These are phyloP conservation scores for Trametes sp. DNA, from an alignment of 1,284 basidiomycete species.

Conservation along the genomic window DNA sequence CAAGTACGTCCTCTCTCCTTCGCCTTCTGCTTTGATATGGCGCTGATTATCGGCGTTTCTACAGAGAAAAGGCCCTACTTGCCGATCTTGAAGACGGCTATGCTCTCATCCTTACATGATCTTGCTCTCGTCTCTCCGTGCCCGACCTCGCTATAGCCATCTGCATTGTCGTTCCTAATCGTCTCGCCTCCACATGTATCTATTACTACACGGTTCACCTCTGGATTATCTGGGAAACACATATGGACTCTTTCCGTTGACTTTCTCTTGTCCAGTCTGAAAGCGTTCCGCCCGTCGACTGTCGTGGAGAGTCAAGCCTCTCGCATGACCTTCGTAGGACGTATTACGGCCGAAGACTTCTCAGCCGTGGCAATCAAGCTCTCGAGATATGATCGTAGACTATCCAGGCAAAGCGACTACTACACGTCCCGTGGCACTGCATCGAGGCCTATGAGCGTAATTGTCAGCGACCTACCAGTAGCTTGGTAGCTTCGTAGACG, in stretches of 20 bases:
- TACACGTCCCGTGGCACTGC: slow-evolving; percentile 19
- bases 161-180: slow-evolving; percentile 20
- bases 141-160: slow-evolving; percentile 22
- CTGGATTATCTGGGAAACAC: slow-evolving; percentile 24
- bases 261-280: background rate
- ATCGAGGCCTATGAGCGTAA: slow-evolving; percentile 10
- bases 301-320: background rate
- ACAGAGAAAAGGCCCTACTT: slow-evolving; percentile 59
- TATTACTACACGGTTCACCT: slow-evolving; percentile 29
- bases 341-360: slow-evolving; percentile 9
- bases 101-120: slow-evolving; percentile 62
- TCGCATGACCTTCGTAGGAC: background rate
- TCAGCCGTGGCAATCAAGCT: slow-evolving; percentile 14
- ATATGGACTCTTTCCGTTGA: slow-evolving; percentile 5
- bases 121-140: slow-evolving; percentile 15
- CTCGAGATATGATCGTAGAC: slow-evolving; percentile 9
- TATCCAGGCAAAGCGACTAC: slow-evolving; percentile 4
- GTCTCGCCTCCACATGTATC: slow-evolving; percentile 26
- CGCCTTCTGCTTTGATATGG: slow-evolving; percentile 2
- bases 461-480: slow-evolving; percentile 19
- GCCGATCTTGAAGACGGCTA: slow-evolving; percentile 60
- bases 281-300: background rate
- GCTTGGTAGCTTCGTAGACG: slow-evolving; percentile 15
- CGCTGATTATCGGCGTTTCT: slow-evolving; percentile 3
- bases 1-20: slow-evolving; percentile 48